These are phyloP conservation scores for Teratosphaeriaceae sp. DNA, from an alignment of 2,329 filamentous ascomycete genomes.

Conservation along the genomic window DNA sequence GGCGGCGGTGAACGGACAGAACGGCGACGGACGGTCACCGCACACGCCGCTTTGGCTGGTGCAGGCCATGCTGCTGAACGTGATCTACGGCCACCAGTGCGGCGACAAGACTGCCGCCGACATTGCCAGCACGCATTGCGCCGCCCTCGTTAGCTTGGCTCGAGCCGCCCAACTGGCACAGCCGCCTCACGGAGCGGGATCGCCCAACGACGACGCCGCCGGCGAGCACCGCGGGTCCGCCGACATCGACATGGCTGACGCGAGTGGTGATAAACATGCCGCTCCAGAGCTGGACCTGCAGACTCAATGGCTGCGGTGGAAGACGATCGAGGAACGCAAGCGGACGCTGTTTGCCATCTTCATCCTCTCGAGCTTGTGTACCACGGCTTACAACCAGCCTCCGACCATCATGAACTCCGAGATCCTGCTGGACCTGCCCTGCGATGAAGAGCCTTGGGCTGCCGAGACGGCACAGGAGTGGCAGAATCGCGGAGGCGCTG, in stretches of 20 bases:
- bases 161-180: conserved; percentile 74
- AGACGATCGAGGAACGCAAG: conserved; percentile 80
- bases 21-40: conserved; percentile 35
- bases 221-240: conserved; percentile 25
- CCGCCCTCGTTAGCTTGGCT: conserved; percentile 82
- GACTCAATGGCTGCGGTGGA: conserved; percentile 85
- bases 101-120: conserved; percentile 86
- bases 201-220: conserved; percentile 7
- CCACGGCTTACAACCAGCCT: conserved; percentile 87
- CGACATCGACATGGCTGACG: conserved; percentile 47
- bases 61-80: conserved; percentile 92
- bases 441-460: conserved; percentile 84
- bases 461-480: conserved; percentile 80
- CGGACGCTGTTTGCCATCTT: conserved; percentile 89
- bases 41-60: conserved; percentile 89
- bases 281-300: conserved; percentile 44
- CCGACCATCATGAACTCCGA: conserved; percentile 92
- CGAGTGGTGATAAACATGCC: conserved; percentile 6
- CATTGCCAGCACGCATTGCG: conserved; percentile 87
- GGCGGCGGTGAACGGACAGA: conserved; percentile 46
- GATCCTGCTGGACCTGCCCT: conserved; percentile 80
- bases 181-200: conserved; percentile 26
- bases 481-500: conserved; percentile 66
- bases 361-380: conserved; percentile 80
- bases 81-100: conserved; percentile 92